Conservation (phyloP, 306 rosid species). For the Citrullus amarus region DNA sequence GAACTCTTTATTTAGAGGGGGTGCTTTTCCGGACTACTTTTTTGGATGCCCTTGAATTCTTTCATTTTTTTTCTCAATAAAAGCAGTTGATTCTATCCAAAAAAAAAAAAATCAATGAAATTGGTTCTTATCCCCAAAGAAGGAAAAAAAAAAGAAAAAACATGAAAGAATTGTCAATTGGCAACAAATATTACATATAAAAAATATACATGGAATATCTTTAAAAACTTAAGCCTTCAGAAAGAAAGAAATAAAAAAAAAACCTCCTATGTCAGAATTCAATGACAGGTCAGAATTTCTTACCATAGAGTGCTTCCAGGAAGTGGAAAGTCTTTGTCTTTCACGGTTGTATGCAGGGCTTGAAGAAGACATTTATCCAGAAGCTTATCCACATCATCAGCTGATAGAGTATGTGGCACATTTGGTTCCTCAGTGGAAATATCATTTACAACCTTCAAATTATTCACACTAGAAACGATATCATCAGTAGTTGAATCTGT, state of each 20-base stretch:
- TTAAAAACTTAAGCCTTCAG: not conserved
- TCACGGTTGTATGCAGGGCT: constrained; percentile 74
- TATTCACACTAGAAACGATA: constrained; percentile 29
- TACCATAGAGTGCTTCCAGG: constrained; percentile 98
- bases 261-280: not conserved
- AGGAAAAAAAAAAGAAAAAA: no score
- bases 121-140: no score
- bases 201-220: not conserved
- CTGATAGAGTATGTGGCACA: constrained; percentile 47
- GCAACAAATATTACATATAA: not conserved
- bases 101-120: no score
- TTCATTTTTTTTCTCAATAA: no score
- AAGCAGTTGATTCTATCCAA: no score
- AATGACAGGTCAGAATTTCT: not conserved
- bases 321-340: constrained; percentile 78
- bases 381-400: constrained; percentile 58
- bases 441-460: constrained; percentile 47
- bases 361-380: constrained; percentile 90
- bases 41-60: no score
- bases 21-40: no score
- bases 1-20: no score
- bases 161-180: not conserved
- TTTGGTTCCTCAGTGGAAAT: constrained; percentile 24
- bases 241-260: no score
- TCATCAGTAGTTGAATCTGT: constrained; percentile 22